These are phyloP conservation scores for Diutina siamensis DNA, from an alignment of 1,139 yeast species.

Conservation along the genomic window DNA sequence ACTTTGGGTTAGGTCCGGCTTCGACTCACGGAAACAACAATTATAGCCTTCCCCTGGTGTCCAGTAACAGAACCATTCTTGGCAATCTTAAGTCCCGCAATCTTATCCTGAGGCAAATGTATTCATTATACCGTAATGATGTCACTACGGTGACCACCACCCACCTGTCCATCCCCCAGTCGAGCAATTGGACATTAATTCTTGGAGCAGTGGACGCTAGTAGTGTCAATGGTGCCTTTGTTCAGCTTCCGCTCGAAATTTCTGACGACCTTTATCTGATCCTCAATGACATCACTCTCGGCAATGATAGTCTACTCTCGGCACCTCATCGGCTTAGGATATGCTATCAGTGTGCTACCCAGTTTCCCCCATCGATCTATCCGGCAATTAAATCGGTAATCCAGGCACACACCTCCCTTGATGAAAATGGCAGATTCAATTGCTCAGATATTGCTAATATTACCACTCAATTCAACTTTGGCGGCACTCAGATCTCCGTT, in stretches of 20 bases:
- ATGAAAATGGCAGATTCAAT: neutral
- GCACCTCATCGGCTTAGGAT: neutral
- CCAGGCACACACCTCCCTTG: neutral
- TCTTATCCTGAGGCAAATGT: neutral
- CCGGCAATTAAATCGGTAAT: neutral
- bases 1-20: slow-evolving; percentile 3
- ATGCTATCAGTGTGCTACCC: neutral
- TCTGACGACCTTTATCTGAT: neutral
- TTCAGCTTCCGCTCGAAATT: neutral
- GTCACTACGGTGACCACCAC: neutral
- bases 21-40: neutral
- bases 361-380: neutral
- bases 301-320: neutral
- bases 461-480: neutral
- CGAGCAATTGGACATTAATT: neutral
- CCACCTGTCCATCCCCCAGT: neutral
- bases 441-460: neutral
- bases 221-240: neutral
- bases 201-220: neutral
- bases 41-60: neutral
- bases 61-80: neutral
- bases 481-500: neutral
- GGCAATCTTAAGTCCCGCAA: neutral
- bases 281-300: neutral
- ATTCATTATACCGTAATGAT: neutral